phyloP scores from a whole-genome alignment of 2,329 filamentous ascomycete species.

The Lojkania enalia region DNA sequence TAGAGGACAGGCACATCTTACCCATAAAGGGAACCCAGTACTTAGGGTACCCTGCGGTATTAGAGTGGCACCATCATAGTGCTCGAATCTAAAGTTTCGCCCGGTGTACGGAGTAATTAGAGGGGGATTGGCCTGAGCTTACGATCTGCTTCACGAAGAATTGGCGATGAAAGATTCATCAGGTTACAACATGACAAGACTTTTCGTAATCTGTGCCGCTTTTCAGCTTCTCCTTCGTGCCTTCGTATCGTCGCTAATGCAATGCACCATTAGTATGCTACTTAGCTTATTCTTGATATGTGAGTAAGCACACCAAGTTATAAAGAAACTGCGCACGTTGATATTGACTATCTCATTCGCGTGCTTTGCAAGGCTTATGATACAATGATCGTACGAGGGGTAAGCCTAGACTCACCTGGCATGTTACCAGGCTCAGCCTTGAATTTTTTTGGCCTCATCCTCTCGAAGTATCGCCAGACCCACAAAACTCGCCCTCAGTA shows the following conservation, averaged over 20 bases:
- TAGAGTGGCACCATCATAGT: too few species aligned
- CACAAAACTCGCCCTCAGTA: constrained; percentile 23
- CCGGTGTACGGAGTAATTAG: too few species aligned
- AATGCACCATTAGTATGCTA: neutral
- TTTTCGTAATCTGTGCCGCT: neutral
- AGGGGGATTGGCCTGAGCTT: neutral
- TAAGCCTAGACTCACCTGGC: constrained; percentile 1
- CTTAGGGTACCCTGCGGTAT: too few species aligned
- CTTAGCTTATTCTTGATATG: neutral
- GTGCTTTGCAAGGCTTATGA: neutral
- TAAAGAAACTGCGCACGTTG: neutral
- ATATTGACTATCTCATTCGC: neutral
- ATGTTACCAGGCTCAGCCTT: neutral
- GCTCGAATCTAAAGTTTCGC: too few species aligned
- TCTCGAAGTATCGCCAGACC: neutral
- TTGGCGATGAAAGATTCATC: too few species aligned
- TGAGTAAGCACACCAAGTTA: neutral
- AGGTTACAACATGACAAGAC: too few species aligned
- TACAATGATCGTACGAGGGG: neutral
- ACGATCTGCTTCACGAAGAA: neutral
- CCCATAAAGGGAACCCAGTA: too few species aligned
- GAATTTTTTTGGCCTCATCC: neutral
- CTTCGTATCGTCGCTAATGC: constrained; percentile 6
- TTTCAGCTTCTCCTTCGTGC: constrained; percentile 8
- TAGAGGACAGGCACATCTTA: too few species aligned